phyloP scores from a whole-genome alignment of 164 flowering plant genomes.

The Macadamia integrifolia region DNA sequence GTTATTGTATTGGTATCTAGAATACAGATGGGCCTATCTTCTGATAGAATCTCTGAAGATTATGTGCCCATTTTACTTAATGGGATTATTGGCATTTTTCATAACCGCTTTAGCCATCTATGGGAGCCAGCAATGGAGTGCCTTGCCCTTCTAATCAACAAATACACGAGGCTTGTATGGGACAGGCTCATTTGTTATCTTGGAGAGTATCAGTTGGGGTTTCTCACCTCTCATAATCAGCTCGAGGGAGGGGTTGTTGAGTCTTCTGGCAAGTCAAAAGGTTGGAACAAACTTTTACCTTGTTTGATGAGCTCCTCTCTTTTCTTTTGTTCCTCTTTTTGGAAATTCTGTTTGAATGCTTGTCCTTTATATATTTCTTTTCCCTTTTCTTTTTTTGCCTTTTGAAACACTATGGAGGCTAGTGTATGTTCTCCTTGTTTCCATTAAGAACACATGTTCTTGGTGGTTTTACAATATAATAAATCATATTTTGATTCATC shows the following conservation, averaged over 20 bases:
- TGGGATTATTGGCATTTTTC: slow-evolving; percentile 79
- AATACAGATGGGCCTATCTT: slow-evolving; percentile 57
- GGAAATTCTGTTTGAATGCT: too few species aligned
- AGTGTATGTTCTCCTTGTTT: neutral
- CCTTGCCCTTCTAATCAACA: slow-evolving; percentile 47
- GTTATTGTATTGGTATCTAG: slow-evolving; percentile 45
- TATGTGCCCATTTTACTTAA: slow-evolving; percentile 49
- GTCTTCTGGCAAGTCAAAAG: slow-evolving; percentile 21
- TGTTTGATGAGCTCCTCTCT: neutral
- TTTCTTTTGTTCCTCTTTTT: neutral
- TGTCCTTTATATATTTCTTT: too few species aligned
- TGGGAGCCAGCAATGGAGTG: slow-evolving; percentile 74
- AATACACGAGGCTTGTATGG: slow-evolving; percentile 45
- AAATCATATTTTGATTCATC: too few species aligned
- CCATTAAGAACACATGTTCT: neutral
- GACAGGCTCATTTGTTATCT: slow-evolving; percentile 46
- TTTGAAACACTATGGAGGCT: neutral
- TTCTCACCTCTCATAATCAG: slow-evolving; percentile 27
- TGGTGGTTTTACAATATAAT: neutral
- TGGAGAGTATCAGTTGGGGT: slow-evolving; percentile 36
- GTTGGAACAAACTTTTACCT: slow-evolving; percentile 19
- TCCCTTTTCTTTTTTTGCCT: neutral
- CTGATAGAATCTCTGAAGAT: slow-evolving; percentile 45
- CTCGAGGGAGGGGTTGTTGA: slow-evolving; percentile 16
- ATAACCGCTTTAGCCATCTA: slow-evolving; percentile 66